Evolutionary conservation across 805 yeast species (phyloP).

Genomic region (Candida orba): DNA sequence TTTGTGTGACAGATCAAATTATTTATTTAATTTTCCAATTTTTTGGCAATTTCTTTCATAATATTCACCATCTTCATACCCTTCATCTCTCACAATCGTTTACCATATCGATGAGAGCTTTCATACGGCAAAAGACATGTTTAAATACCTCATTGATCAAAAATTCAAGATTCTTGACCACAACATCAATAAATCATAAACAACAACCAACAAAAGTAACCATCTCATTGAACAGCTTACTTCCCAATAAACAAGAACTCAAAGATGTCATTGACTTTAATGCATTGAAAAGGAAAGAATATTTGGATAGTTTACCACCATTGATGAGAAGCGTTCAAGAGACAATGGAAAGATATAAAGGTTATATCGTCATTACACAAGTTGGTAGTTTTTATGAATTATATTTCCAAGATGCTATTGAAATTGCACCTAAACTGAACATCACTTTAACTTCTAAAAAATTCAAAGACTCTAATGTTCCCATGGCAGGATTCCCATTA

Average conservation of each 20-base stretch:
- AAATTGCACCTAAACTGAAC: constrained; percentile 62
- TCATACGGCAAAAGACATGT: background rate
- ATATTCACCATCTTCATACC: too few relatives aligned
- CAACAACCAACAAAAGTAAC: background rate
- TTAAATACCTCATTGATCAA: too few relatives aligned
- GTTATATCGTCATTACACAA: constrained; percentile 61
- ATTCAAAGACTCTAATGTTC: constrained; percentile 36
- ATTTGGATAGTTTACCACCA: constrained; percentile 24
- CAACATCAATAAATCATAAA: background rate
- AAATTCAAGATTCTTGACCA: too few relatives aligned
- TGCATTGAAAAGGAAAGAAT: constrained; percentile 1
- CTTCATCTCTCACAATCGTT: too few relatives aligned
- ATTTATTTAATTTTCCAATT: too few relatives aligned
- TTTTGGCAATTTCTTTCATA: too few relatives aligned
- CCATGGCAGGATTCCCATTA: constrained; percentile 92
- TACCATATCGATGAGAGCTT: background rate
- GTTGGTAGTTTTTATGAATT: constrained; percentile 86
- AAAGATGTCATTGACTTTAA: too few relatives aligned
- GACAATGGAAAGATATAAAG: constrained; percentile 39
- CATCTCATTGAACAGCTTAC: background rate
- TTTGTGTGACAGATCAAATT: too few relatives aligned
- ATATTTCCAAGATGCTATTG: constrained; percentile 82
- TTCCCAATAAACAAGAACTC: background rate
- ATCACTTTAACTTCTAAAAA: constrained; percentile 57
- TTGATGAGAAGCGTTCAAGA: constrained; percentile 30